Base-by-base conservation (phyloP, 2,329 filamentous ascomycete genomes). In the Aspergillus tamarii region DNA sequence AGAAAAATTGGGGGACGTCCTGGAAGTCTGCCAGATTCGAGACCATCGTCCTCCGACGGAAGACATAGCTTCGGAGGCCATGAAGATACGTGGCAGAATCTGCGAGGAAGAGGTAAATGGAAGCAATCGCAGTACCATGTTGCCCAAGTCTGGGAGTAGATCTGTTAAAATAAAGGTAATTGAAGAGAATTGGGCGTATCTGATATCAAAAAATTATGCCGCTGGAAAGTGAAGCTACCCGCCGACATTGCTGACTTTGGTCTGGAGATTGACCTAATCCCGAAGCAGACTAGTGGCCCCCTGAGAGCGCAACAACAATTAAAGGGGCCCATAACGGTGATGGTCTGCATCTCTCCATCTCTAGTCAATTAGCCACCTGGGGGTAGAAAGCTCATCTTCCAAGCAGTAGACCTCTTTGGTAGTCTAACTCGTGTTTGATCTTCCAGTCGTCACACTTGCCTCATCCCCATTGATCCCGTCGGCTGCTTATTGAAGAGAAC, bases 1-100 rank as follows among this genome's bases (percentile, higher is more conserved):
- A 68, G 83, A 84, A 63, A 84, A 83, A 64, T 88, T 78, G 70
- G 85, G 78, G 58, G 45, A 12, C 2, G 19, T 41, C 16, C 16
- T 3, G 39, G 84, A 79, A 66, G 74, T 64, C 80, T 75, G 59
- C 80, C 73, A 54, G 76, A 76, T 63, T 80, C 73, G 53, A 81
- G 75, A 54, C 83, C 64, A 67, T 59, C 63, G 64, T 23, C 39
- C 60, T 41, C 61, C 55, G 19, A 67, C 46, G 32, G 67, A 64
- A 39, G 66, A 64, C 59, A 66, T 64, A 63, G 65, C 57, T 60
- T 58, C 53, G 48, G 67, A 63, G 60, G 67, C 41, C 19, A 67
- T 36, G 45, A 69, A 45, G 53, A 70, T 48, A 63, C 66, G 66
- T 67, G 74, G 64, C 69, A 74, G 67, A 66, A 73, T 66, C 59